phyloP scores from a whole-genome alignment of 1,139 yeast genomes.

The Taphrina flavorubra region DNA sequence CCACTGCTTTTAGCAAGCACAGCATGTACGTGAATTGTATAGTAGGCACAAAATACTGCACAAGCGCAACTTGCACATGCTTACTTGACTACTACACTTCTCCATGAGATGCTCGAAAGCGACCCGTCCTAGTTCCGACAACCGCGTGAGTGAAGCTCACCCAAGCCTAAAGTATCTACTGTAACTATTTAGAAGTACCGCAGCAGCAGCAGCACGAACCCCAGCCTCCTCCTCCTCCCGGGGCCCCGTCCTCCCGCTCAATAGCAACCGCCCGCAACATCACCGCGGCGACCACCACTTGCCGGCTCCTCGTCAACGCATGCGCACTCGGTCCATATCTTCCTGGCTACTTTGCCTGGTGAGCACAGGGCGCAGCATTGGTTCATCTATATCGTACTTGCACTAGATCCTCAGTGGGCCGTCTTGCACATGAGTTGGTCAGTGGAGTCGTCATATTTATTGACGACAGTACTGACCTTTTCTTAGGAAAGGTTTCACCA shows the following conservation, averaged over 20 bases:
- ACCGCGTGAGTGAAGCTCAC: no score
- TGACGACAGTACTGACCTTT: not conserved
- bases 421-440: constrained; percentile 7
- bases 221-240: constrained; percentile 10
- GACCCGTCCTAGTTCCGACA: no score
- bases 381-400: no score
- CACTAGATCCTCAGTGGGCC: not conserved
- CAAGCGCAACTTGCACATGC: not conserved
- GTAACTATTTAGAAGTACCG: no score
- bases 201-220: not conserved
- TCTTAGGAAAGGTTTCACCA: constrained; percentile 22
- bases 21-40: constrained; percentile 20
- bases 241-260: not conserved
- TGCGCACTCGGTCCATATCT: no score
- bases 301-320: constrained; percentile 5
- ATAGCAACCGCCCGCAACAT: no score
- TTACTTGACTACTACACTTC: no score
- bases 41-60: not conserved
- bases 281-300: not conserved
- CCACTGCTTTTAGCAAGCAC: constrained; percentile 1
- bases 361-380: not conserved
- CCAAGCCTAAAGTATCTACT: no score
- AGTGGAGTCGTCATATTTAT: not conserved
- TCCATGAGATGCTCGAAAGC: no score
- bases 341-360: not conserved